phyloP scores from a whole-genome alignment of 495 filamentous ascomycete genomes.

The Beverwykella pulmonaria region DNA sequence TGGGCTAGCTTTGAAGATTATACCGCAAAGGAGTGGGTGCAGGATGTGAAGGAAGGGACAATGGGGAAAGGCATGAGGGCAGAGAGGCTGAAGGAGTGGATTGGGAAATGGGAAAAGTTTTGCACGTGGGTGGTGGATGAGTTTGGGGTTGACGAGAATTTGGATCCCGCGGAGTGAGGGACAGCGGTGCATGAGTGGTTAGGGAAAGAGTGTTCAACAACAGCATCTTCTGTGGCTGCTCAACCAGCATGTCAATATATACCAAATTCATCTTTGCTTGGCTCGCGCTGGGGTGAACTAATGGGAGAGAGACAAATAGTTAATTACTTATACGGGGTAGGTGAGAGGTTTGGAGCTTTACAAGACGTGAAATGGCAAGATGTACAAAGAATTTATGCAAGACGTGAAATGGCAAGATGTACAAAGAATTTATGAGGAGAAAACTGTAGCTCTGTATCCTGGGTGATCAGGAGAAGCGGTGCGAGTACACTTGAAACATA shows the following conservation, averaged over 20 bases:
- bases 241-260: background rate
- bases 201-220: conserved; percentile 4
- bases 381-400: no score
- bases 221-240: background rate
- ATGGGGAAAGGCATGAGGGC: conserved; percentile 75
- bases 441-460: no score
- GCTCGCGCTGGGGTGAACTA: no score
- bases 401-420: no score
- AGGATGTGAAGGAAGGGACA: conserved; percentile 70
- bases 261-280: no score
- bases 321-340: no score
- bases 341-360: no score
- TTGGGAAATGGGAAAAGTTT: conserved; percentile 80
- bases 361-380: no score
- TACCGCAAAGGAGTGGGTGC: conserved; percentile 64
- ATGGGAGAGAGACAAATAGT: no score
- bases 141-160: conserved; percentile 57
- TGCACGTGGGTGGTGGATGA: conserved; percentile 87
- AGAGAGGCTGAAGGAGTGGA: conserved; percentile 73
- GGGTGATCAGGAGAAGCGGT: no score
- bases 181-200: background rate
- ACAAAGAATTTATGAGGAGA: no score
- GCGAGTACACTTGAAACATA: no score
- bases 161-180: conserved; percentile 33
- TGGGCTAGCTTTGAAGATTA: conserved; percentile 90